Evolutionary conservation across 2,329 filamentous ascomycete genomes (phyloP).

Genomic region (Sporothrix luriei): DNA sequence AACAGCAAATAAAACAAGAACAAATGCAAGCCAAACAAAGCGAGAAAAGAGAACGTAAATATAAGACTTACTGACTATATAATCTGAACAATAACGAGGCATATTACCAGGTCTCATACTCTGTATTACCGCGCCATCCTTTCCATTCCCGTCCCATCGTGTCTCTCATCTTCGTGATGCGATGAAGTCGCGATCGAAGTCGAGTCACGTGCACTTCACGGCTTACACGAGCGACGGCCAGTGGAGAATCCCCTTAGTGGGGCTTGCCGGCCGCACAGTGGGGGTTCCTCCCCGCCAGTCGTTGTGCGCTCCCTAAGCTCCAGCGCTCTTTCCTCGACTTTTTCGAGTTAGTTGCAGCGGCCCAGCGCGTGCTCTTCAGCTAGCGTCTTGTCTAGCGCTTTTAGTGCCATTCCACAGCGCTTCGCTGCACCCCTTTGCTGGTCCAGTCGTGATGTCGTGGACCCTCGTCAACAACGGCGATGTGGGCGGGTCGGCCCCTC

Average conservation of each 20-base stretch:
- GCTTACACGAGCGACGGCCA: conserved; percentile 17
- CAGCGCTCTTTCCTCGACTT: background rate
- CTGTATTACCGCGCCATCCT: too few species aligned
- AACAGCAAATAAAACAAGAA: too few species aligned
- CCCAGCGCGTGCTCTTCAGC: conserved; percentile 8
- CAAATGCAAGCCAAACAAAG: too few species aligned
- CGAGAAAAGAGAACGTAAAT: too few species aligned
- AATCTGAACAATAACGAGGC: too few species aligned
- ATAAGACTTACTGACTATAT: too few species aligned
- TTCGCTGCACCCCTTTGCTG: background rate
- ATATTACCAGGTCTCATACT: too few species aligned
- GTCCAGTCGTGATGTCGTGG: background rate
- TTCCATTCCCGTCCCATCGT: too few species aligned
- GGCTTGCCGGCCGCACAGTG: conserved; percentile 3
- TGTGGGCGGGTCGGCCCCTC: conserved; percentile 20
- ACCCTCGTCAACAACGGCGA: background rate
- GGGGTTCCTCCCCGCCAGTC: conserved; percentile 1
- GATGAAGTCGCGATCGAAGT: background rate
- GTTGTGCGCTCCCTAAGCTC: background rate
- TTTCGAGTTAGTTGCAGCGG: conserved; percentile 5
- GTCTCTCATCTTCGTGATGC: background rate
- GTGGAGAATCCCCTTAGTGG: background rate
- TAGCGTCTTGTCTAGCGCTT: background rate
- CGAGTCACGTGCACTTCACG: background rate
- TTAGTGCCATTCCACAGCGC: conserved; percentile 20